Percentiles rank a stretch among this genome's conserved stretches.
phyloP scores from a whole-genome alignment of 495 filamentous ascomycete species.

The Tuber brumale region DNA sequence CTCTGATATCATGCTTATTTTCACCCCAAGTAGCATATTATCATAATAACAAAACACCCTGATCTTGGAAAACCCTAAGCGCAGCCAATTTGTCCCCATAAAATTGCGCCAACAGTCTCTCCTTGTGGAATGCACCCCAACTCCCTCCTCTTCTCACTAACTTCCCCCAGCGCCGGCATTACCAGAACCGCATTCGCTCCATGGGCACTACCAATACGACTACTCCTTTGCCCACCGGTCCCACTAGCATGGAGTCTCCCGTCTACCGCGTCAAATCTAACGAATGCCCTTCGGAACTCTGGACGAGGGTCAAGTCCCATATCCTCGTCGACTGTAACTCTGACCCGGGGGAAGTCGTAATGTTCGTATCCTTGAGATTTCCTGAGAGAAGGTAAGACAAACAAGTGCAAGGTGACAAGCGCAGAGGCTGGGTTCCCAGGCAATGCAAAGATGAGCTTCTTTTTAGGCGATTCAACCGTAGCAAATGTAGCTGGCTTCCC shows the following conservation, averaged over 20 bases:
- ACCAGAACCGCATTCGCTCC: conserved; percentile 81
- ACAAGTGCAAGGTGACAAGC: conserved; percentile 85
- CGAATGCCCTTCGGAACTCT: conserved; percentile 79
- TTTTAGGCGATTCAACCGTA: conserved; percentile 57
- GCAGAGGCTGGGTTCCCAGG: conserved; percentile 93
- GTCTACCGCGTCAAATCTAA: conserved; percentile 52
- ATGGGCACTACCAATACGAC: conserved; percentile 76
- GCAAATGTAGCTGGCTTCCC: conserved; percentile 97
- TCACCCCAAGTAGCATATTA: background rate
- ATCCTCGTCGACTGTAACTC: conserved; percentile 64
- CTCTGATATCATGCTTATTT: no score
- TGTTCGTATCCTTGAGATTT: conserved; percentile 57
- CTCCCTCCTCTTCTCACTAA: conserved; percentile 50
- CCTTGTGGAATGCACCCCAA: conserved; percentile 41
- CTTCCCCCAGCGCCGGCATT: conserved; percentile 55
- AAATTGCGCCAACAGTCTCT: conserved; percentile 32
- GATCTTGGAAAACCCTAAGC: background rate
- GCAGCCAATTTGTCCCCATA: conserved; percentile 35
- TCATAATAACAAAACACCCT: background rate
- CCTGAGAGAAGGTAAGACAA: conserved; percentile 83
- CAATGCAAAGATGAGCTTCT: conserved; percentile 76
- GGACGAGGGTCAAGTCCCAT: conserved; percentile 67
- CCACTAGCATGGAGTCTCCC: conserved; percentile 70
- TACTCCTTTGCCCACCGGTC: conserved; percentile 86
- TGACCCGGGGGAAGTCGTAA: conserved; percentile 62